Percentiles rank a stretch among this genome's conserved stretches.
These are phyloP conservation scores for Yamadazyma pseudoaaseri DNA, from an alignment of 1,139 yeast species.

Conservation along the genomic window DNA sequence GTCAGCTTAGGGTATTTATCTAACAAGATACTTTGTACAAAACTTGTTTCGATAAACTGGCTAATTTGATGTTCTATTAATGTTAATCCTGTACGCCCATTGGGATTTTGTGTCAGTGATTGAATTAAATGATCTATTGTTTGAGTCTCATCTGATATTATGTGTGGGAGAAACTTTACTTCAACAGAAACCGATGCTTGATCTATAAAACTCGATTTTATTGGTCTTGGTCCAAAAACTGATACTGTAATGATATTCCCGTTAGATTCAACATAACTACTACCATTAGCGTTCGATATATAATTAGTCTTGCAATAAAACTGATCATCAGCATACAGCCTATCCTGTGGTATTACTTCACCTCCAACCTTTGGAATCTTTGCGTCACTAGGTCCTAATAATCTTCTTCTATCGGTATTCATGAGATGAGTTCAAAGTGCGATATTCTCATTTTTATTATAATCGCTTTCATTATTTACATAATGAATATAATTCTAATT, in stretches of 20 bases:
- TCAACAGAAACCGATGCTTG: slow-evolving; percentile 70
- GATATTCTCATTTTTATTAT: background rate
- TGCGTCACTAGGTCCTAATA: slow-evolving; percentile 65
- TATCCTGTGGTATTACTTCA: background rate
- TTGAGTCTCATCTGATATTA: slow-evolving; percentile 24
- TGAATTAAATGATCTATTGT: background rate
- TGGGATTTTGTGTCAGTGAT: slow-evolving; percentile 15
- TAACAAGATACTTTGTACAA: slow-evolving; percentile 61
- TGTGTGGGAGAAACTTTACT: slow-evolving; percentile 55
- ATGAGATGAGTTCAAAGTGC: slow-evolving; percentile 4
- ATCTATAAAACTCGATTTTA: slow-evolving; percentile 70
- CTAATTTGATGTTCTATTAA: slow-evolving; percentile 51
- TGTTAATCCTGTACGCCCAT: slow-evolving; percentile 40
- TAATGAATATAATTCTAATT: background rate
- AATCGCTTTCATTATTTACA: background rate
- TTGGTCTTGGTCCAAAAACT: slow-evolving; percentile 89
- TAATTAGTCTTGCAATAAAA: slow-evolving; percentile 46
- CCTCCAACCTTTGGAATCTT: slow-evolving; percentile 40
- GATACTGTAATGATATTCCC: slow-evolving; percentile 64
- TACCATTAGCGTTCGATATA: slow-evolving; percentile 77
- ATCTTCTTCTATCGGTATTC: slow-evolving; percentile 62
- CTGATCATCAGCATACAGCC: background rate
- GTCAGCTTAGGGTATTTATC: slow-evolving; percentile 86
- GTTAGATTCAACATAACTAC: slow-evolving; percentile 73
- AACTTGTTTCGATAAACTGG: slow-evolving; percentile 56